Conservation (phyloP, 2,329 filamentous ascomycete genomes). For the Pyrenophora tritici-repentis region DNA sequence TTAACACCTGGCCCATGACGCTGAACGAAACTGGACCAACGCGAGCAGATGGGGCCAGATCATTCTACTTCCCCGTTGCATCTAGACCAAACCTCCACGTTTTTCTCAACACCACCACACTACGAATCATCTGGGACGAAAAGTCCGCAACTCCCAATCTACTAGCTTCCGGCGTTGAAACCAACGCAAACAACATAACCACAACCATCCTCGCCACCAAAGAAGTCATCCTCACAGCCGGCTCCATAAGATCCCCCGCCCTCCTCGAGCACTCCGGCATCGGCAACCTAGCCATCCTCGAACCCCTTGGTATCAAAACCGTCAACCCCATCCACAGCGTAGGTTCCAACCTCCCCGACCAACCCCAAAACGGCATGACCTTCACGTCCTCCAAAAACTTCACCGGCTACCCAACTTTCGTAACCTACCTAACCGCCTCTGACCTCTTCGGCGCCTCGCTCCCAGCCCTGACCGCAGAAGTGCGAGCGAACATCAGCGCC, state of each 20-base stretch:
- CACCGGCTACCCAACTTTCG: conserved; percentile 47
- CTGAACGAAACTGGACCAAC: conserved; percentile 46
- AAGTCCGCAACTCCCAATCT: conserved; percentile 1
- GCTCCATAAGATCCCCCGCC: conserved; percentile 40
- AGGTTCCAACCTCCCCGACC: conserved; percentile 45
- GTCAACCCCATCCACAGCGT: conserved; percentile 31
- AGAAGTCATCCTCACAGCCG: conserved; percentile 46
- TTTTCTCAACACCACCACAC: conserved; percentile 51
- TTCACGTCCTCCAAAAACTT: conserved; percentile 40
- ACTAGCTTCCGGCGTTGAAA: conserved; percentile 32
- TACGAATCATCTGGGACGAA: conserved; percentile 47
- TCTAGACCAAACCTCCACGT: conserved; percentile 51
- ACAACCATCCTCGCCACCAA: conserved; percentile 22
- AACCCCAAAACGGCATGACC: conserved; percentile 33
- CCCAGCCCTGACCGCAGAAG: conserved; percentile 22
- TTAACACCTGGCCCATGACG: conserved; percentile 50
- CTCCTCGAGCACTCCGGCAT: conserved; percentile 46
- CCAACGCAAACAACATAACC: conserved; percentile 23
- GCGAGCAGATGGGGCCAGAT: conserved; percentile 54
- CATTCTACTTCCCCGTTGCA: conserved; percentile 54
- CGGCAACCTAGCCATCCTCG: conserved; percentile 39
- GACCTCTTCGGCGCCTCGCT: conserved; percentile 44
- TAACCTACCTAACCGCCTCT: conserved; percentile 41
- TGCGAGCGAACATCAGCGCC: conserved; percentile 32
- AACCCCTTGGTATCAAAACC: conserved; percentile 25